Evolutionary conservation across 2,329 filamentous ascomycete genomes (phyloP), one percentile per base, ranked within the genome.

Genomic region (Fonsecaea monophora): DNA sequence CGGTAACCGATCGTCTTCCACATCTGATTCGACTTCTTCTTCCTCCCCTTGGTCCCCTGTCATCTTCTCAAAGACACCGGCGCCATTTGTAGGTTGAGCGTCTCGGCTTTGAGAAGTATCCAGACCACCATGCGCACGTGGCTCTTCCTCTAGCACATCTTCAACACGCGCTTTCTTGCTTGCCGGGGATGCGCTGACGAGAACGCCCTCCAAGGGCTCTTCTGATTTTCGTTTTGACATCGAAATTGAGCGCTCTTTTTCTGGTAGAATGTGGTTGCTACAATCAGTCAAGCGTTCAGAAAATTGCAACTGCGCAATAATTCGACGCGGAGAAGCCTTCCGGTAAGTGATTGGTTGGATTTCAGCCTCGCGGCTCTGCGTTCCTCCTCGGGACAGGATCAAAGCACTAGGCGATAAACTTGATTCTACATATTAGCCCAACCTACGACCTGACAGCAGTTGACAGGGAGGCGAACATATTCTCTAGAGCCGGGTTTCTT

Each of bases 141-240:
- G 6, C 4, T n/a, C 70, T 65, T 75, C 72, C 32, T 75, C 74
- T 18, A 71, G 62, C 18, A 75, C 73, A 53, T 79, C 77, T 64
- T 79, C 78, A 53, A 82, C 73, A 21, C 81, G 79, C 30, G 75
- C 76, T 64, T 79, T 82, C 72, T 83, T 83, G 35, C 77, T 80
- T 37, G 75, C 76, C 7, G 81, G 81, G n/a, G 81, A 82, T 32
- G 75, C 74, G 13, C 70, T 64, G 3, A 71, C 66, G 8, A 74
- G 65, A 25, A 77, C 71, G 34, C 77, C 74, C 65, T 82, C 81
- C 15, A 80, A 72, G 34, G 79, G 74, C 55, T 78, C 72, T 68
- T 82, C 82, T 45, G 82, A 82, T 68, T 78, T 79, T 73, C 82
- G 77, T 69, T 83, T 83, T 25, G 81, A 75, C 82, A 83, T 83